These are phyloP conservation scores for Cryptococcus sp. DNA, from an alignment of 1,284 basidiomycete species.

Conservation along the genomic window DNA sequence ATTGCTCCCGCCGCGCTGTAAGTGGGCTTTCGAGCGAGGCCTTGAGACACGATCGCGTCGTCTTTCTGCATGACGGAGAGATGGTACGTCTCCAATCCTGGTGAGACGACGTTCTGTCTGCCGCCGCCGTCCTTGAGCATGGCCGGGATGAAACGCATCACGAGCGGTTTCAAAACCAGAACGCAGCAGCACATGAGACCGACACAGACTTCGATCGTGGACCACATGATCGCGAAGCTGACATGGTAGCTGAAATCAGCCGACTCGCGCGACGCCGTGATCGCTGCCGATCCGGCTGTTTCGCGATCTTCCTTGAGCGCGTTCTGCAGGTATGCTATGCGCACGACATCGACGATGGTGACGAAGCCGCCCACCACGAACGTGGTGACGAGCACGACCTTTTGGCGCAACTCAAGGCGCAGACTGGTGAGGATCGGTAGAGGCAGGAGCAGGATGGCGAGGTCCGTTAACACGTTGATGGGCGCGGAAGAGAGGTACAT, in stretches of 20 bases:
- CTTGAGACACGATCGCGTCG: neutral
- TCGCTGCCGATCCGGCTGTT: slow-evolving; percentile 6
- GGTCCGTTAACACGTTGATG: slow-evolving; percentile 52
- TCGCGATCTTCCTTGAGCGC: slow-evolving; percentile 34
- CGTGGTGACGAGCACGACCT: slow-evolving; percentile 49
- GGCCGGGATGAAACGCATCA: slow-evolving; percentile 39
- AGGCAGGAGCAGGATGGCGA: slow-evolving; percentile 50
- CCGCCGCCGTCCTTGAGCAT: slow-evolving; percentile 16
- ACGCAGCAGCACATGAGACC: slow-evolving; percentile 50
- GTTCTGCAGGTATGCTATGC: slow-evolving; percentile 49
- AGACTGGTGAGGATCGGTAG: slow-evolving; percentile 51
- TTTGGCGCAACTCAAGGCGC: slow-evolving; percentile 49
- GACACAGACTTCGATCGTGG: slow-evolving; percentile 48
- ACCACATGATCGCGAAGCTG: slow-evolving; percentile 50
- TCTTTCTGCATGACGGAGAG: slow-evolving; percentile 2
- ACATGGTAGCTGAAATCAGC: slow-evolving; percentile 45
- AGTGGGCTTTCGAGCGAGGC: neutral
- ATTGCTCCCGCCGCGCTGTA: neutral
- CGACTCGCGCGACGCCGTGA: slow-evolving; percentile 16
- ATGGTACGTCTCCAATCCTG: slow-evolving; percentile 2
- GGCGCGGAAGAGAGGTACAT: slow-evolving; percentile 51
- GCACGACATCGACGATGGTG: slow-evolving; percentile 50
- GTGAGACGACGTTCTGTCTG: neutral
- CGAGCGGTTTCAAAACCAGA: slow-evolving; percentile 50
- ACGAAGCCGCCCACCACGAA: slow-evolving; percentile 52